Conservation (phyloP, 176 grass and related monocot genomes). For the Aegilops tauschii region DNA sequence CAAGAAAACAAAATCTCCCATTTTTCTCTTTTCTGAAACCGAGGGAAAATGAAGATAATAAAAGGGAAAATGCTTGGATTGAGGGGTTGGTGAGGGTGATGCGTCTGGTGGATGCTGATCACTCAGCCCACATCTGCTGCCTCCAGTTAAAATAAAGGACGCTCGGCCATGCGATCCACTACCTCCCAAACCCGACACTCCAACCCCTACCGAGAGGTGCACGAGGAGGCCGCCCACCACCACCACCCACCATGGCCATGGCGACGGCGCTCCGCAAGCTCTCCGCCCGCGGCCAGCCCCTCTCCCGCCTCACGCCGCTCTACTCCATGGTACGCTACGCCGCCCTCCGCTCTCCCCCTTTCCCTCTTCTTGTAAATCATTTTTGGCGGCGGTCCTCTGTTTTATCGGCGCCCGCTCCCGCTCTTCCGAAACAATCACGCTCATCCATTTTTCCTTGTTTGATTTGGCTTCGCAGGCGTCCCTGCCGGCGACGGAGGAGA, state of each 20-base stretch:
- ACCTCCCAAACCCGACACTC: conserved; percentile 31
- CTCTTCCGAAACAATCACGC: background rate
- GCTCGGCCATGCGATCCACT: background rate
- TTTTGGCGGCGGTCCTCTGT: background rate
- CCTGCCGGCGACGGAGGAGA: conserved; percentile 63
- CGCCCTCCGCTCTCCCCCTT: background rate
- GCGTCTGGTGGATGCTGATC: conserved; percentile 27
- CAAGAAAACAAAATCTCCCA: background rate
- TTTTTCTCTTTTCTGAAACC: background rate
- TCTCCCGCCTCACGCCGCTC: conserved; percentile 52
- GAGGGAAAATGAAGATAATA: background rate
- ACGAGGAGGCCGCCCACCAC: conserved; percentile 10
- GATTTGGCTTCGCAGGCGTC: conserved; percentile 46
- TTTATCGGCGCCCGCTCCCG: no score
- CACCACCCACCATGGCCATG: conserved; percentile 66
- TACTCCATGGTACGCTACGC: conserved; percentile 50
- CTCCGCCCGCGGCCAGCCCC: conserved; percentile 52
- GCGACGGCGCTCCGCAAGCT: conserved; percentile 71
- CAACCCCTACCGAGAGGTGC: conserved; percentile 13
- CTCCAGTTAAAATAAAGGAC: conserved; percentile 17
- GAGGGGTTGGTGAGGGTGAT: conserved; percentile 16
- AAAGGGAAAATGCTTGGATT: background rate
- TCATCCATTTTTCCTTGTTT: conserved; percentile 6
- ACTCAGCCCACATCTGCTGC: background rate
- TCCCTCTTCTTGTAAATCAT: background rate